Evolutionary conservation across 495 filamentous ascomycete species (phyloP).

Genomic region (Daldinia concentrica): DNA sequence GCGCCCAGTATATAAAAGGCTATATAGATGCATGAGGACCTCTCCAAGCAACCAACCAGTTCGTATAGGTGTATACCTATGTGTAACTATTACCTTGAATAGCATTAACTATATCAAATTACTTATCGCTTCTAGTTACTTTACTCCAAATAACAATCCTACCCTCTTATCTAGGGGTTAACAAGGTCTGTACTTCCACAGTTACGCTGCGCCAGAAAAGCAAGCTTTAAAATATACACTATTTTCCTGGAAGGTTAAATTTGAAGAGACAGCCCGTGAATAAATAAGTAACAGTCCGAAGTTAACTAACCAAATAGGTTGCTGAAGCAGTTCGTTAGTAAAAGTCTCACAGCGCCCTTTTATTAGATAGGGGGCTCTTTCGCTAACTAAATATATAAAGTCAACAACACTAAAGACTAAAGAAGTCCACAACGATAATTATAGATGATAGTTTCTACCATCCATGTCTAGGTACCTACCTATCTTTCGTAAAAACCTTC

Average conservation of each 20-base stretch:
- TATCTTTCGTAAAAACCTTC: neutral
- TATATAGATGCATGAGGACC: neutral
- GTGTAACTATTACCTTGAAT: neutral
- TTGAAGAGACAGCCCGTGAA: neutral
- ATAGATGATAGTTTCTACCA: neutral
- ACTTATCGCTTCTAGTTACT: neutral
- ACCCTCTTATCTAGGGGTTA: neutral
- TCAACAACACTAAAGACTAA: neutral
- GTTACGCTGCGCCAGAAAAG: neutral
- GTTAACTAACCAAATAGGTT: neutral
- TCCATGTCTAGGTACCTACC: too few species aligned
- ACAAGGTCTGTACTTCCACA: neutral
- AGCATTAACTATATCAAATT: neutral
- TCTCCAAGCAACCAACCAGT: neutral
- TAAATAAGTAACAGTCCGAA: neutral
- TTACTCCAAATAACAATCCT: neutral
- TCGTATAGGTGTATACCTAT: neutral
- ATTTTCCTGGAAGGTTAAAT: neutral
- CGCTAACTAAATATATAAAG: neutral
- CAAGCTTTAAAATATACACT: neutral
- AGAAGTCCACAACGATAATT: neutral
- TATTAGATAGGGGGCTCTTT: neutral
- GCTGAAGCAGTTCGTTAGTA: neutral
- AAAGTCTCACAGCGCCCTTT: neutral
- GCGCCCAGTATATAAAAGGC: neutral